These are phyloP conservation scores for Coffea eugenioides DNA, from an alignment of 257 asterid genomes.

Conservation along the genomic window DNA sequence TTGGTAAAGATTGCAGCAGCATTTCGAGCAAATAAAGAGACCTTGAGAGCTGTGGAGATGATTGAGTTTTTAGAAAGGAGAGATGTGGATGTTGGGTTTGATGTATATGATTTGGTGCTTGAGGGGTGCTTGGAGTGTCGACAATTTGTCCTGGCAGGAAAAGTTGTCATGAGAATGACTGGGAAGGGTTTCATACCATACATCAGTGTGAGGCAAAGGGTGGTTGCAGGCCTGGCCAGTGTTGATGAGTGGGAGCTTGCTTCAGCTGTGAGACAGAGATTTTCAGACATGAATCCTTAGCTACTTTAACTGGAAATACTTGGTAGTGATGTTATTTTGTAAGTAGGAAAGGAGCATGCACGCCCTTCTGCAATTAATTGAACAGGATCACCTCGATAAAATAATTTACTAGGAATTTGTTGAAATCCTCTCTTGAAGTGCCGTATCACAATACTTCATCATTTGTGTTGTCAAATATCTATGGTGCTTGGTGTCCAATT, in stretches of 20 bases:
- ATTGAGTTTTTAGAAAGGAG: constrained; percentile 52
- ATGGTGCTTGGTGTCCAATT: background rate
- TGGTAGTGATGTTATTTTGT: background rate
- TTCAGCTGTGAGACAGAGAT: constrained; percentile 55
- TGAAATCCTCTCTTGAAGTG: background rate
- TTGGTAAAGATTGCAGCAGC: constrained; percentile 50
- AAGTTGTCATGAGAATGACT: constrained; percentile 33
- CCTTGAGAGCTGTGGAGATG: constrained; percentile 63
- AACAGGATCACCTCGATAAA: background rate
- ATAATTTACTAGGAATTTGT: background rate
- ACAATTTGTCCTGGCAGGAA: constrained; percentile 46
- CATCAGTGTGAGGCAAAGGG: constrained; percentile 36
- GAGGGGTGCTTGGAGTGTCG: constrained; percentile 68
- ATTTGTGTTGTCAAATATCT: background rate
- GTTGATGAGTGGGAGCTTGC: constrained; percentile 66
- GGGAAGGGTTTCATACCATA: constrained; percentile 42
- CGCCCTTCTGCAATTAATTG: background rate
- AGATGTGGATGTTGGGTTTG: constrained; percentile 56
- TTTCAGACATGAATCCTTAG: constrained; percentile 54
- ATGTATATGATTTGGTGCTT: constrained; percentile 60
- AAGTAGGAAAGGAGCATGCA: background rate
- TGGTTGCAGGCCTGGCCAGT: constrained; percentile 62
- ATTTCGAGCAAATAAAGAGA: constrained; percentile 57
- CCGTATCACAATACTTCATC: background rate
- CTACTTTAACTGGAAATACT: background rate